Conservation (phyloP, 371 early-diverging fungal genomes). For the Actinomucor elegans region DNA sequence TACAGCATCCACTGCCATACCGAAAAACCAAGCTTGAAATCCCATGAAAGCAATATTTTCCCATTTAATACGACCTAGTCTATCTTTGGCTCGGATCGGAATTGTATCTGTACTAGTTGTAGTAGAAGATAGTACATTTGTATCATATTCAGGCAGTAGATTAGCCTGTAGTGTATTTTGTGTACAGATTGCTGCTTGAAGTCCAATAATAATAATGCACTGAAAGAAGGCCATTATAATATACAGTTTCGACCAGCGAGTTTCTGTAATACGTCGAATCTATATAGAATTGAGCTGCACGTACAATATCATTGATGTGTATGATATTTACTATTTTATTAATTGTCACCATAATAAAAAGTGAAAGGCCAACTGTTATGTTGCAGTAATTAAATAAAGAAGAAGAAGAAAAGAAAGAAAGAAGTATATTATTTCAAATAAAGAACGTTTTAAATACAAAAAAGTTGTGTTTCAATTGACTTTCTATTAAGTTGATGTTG, state of each 20-base stretch:
- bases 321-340: constrained; percentile 32
- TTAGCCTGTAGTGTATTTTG: constrained; percentile 18
- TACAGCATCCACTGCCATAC: constrained; percentile 49
- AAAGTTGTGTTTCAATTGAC: background rate
- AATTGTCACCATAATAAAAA: constrained; percentile 26
- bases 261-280: constrained; percentile 25
- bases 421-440: too few relatives aligned
- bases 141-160: constrained; percentile 10
- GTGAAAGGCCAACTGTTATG: background rate
- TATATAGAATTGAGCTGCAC: background rate
- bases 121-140: constrained; percentile 3
- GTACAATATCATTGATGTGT: background rate
- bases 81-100: constrained; percentile 14
- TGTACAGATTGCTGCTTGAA: constrained; percentile 24
- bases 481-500: background rate
- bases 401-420: background rate
- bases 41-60: constrained; percentile 36
- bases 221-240: constrained; percentile 21
- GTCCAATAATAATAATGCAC: constrained; percentile 19
- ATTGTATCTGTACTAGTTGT: constrained; percentile 7
- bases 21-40: constrained; percentile 31
- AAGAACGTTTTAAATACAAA: background rate
- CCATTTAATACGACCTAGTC: constrained; percentile 29
- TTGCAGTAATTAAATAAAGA: background rate
- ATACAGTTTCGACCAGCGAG: constrained; percentile 32